phyloP scores from a whole-genome alignment of 2,329 filamentous ascomycete genomes.

The Tolypocladium pustulatum region DNA sequence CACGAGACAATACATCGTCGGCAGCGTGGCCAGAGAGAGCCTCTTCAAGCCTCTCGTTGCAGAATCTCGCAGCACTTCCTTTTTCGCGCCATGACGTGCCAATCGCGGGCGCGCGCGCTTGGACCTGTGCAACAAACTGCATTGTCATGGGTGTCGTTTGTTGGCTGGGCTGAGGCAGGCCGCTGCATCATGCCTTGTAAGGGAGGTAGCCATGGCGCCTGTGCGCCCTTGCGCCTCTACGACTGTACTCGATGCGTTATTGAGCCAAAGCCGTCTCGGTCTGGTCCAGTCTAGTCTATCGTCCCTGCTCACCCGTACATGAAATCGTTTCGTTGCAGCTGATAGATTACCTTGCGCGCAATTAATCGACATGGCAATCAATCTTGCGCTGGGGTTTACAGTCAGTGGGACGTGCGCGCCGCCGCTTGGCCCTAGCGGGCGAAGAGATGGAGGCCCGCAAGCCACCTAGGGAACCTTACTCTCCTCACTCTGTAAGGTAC shows the following conservation, averaged over 20 bases:
- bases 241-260: not conserved
- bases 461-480: not conserved
- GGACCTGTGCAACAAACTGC: not conserved
- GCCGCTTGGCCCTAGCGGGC: not conserved
- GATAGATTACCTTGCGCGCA: not conserved
- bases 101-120: not conserved
- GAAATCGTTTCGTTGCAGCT: not conserved
- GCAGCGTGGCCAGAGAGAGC: not conserved
- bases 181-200: not conserved
- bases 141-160: not conserved
- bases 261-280: not conserved
- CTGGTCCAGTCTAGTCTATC: not conserved
- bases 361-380: not conserved
- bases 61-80: not conserved
- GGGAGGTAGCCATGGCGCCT: not conserved
- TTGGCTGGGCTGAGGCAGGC: not conserved
- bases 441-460: not conserved
- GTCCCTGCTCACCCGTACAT: not conserved
- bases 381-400: not conserved
- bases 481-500: no score
- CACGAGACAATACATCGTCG: not conserved
- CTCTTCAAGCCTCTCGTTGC: not conserved
- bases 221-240: not conserved
- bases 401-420: not conserved
- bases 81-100: slow-evolving; percentile 1